A percentile compares a stretch with the other conserved stretches of the same genome.
phyloP scores from a whole-genome alignment of 192 early-diverging fungal genomes.

The Spizellomyces punctatus region DNA sequence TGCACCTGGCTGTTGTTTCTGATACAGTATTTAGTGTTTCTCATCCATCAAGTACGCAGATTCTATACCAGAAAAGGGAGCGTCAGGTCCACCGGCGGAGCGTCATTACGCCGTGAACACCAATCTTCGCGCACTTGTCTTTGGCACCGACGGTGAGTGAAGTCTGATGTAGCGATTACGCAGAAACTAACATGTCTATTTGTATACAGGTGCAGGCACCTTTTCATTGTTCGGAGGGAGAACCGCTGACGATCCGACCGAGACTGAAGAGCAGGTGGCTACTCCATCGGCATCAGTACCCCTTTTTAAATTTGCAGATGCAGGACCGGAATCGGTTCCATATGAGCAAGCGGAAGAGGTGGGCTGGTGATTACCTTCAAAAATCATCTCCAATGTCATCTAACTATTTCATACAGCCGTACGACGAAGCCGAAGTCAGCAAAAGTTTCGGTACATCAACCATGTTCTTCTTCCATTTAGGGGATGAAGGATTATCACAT shows the following conservation, averaged over 20 bases:
- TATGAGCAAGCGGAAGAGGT: no score
- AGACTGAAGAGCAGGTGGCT: background rate
- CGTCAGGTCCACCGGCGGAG: background rate
- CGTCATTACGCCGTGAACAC: slow-evolving; percentile 31
- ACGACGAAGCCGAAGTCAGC: slow-evolving; percentile 8
- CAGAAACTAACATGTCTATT: no score
- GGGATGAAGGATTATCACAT: slow-evolving; percentile 15
- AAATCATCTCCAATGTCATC: no score
- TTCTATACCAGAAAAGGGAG: background rate
- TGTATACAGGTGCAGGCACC: background rate
- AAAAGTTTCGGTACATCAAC: slow-evolving; percentile 12
- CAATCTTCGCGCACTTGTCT: slow-evolving; percentile 35
- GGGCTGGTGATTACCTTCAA: no score
- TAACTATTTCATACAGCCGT: background rate
- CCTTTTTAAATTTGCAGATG: background rate
- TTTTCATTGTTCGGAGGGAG: slow-evolving; percentile 1
- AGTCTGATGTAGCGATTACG: background rate
- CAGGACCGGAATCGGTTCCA: background rate
- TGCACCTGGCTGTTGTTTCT: no score
- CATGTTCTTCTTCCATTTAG: slow-evolving; percentile 37
- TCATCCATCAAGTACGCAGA: no score
- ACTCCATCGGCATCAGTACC: background rate
- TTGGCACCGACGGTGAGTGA: slow-evolving; percentile 4
- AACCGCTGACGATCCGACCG: background rate
- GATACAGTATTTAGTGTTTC: no score